A percentile compares a stretch with the other conserved stretches of the same genome.
Conservation (phyloP, 1,284 basidiomycete genomes). For the Cryptococcus jaspeensis region DNA sequence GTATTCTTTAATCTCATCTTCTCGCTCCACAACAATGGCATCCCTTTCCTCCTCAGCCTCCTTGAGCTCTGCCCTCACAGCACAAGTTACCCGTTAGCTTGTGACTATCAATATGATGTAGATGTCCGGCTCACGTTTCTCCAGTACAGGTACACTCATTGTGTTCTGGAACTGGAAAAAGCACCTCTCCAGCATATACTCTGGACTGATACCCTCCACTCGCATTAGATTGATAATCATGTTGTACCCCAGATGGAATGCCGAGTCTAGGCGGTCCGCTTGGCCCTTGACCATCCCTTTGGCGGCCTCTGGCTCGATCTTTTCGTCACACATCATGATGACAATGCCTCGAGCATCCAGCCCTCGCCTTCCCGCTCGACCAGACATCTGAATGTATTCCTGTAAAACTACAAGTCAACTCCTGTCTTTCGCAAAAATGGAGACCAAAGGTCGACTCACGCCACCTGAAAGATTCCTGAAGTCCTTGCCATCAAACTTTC, state of each 20-base stretch:
- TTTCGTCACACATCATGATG: conserved; percentile 99
- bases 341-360: conserved; percentile 98
- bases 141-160: conserved; percentile 79
- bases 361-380: conserved; percentile 94
- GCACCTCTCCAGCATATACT: conserved; percentile 96
- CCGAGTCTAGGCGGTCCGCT: conserved; percentile 94
- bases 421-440: neutral
- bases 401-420: conserved; percentile 57
- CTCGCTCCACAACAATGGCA: conserved; percentile 73
- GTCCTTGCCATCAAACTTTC: conserved; percentile 95
- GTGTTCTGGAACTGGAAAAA: conserved; percentile 99
- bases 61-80: conserved; percentile 65
- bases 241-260: conserved; percentile 98
- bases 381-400: conserved; percentile 99
- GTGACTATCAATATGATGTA: neutral
- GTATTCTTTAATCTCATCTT: conserved; percentile 81
- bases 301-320: conserved; percentile 86
- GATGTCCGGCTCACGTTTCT: conserved; percentile 63
- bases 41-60: conserved; percentile 70
- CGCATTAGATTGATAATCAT: conserved; percentile 99
- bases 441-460: conserved; percentile 30
- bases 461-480: conserved; percentile 77
- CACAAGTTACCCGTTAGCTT: neutral
- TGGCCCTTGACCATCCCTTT: conserved; percentile 99
- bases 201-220: conserved; percentile 96